Base-by-base conservation (phyloP, 495 filamentous ascomycete species). In the Xylaria venustula region DNA sequence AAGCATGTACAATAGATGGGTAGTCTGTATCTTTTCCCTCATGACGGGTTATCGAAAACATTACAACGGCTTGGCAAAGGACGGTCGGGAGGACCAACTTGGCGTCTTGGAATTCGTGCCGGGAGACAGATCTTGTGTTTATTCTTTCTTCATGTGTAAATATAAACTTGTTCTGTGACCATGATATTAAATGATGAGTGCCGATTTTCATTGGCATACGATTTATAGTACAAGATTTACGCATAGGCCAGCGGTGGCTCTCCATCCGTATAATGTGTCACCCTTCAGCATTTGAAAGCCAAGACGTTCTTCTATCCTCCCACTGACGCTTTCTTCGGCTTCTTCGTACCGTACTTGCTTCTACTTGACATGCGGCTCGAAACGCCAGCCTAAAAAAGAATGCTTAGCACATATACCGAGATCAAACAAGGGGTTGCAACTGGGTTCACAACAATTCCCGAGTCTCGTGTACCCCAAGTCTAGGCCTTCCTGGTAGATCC, bases 301-400 rank as follows among this genome's bases (percentile, higher is more conserved):
- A n/a, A n/a, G n/a, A n/a, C n/a, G n/a, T n/a, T n/a, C n/a, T n/a
- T 42, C 32, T 64, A 71, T 47, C 59, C 11, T 37, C 79, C 77
- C 28, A 81, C 79, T 14, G 78, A 69, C 44, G 83, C 79, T 68
- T 83, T 85, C 87, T 97, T 97, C 1, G 94, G 93, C 78, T 96
- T 98, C 87, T 99, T 99, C 14, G 95, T 96, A 60, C 94, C 94
- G 68, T 95, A 99, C 79, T 99, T 99, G 58, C 91, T 96, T 68
- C 94, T 84, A 72, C 88, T 90, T 2, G 85, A 90, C 73, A 88
- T 81, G 54, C 94, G 82, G 69, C 86, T 93, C 15, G 83, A 85
- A 64, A 99, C 95, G 79, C 95, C 95, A 72, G 92, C 91, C 94
- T 97, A 32, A 6, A 14, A 14, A 51, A n/a, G 8, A 9, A 12